Evolutionary conservation across 1,139 yeast genomes (phyloP), one percentile per base, ranked within the genome.

Genomic region (Meyerozyma elateridarum): DNA sequence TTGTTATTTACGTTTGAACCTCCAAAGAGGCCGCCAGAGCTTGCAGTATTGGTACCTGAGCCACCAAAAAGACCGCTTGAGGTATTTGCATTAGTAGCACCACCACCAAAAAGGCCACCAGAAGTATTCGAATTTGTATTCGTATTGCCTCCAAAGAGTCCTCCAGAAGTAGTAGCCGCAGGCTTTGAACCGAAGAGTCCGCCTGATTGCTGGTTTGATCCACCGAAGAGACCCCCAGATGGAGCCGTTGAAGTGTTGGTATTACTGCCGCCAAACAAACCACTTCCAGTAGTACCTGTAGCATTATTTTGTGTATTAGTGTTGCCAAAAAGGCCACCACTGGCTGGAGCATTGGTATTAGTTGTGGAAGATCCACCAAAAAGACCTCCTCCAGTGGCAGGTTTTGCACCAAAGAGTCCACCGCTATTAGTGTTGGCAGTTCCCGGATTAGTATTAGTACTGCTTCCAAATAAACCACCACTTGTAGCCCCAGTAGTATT

Each of bases 161-260:
- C 41, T 5, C 37, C 37, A 4, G 40, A 15, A n/a, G 27, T 15
- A n/a, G 32, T 9, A 12, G 31, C 21, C 6, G 35, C 16, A n/a
- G 36, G 36, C 12, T 35, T 42, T 21, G 41, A 44, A 2, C 67
- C 66, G 42, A 56, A 58, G 15, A 59, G 40, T 15, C 63, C 61
- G 6, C 62, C 60, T 13, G 41, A 21, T 4, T 17, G 6, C 14
- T 12, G 15, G 15, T 14, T 24, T 26, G 28, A 11, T 17, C 21
- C n/a, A 11, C 27, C 27, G 18, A 27, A 15, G 13, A 15, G 8
- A 36, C 6, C 14, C 16, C 20, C 27, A n/a, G n/a, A n/a, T n/a
- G n/a, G n/a, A n/a, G n/a, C n/a, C n/a, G n/a, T n/a, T n/a, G n/a
- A n/a, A 11, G 33, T 20, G 20, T 33, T 15, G 22, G 41, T 34